Conservation (phyloP, 352 stramenopile genomes). For the Phytophthora agathidicida region DNA sequence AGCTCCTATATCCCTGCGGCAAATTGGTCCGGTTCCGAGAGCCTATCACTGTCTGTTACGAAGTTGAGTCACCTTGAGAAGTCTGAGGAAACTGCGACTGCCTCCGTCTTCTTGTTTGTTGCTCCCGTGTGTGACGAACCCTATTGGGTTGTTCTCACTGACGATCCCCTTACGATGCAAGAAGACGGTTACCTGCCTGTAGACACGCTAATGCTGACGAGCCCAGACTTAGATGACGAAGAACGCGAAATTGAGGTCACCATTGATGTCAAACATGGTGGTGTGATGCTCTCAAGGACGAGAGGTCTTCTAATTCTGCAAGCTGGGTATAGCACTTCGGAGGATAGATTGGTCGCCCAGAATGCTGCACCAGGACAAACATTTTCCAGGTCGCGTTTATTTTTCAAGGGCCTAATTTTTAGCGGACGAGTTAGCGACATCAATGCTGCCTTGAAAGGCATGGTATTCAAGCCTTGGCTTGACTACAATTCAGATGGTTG, state of each 20-base stretch:
- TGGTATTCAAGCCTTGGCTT: constrained; percentile 58
- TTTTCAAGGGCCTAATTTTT: constrained; percentile 45
- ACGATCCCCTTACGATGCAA: constrained; percentile 29
- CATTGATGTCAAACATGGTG: constrained; percentile 47
- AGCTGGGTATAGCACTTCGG: constrained; percentile 20
- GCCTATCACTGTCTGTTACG: constrained; percentile 42
- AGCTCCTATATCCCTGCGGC: constrained; percentile 51
- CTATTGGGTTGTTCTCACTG: constrained; percentile 27
- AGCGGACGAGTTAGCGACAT: constrained; percentile 43
- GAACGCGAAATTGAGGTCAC: constrained; percentile 42
- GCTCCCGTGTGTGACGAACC: constrained; percentile 62
- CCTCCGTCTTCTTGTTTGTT: constrained; percentile 47
- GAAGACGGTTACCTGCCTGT: constrained; percentile 58
- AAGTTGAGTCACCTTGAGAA: constrained; percentile 16
- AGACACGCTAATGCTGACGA: constrained; percentile 32
- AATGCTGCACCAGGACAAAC: constrained; percentile 12
- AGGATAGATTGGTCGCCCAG: constrained; percentile 14
- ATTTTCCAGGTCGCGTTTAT: constrained; percentile 40
- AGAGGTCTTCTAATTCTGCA: constrained; percentile 38
- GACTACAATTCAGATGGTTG: constrained; percentile 59
- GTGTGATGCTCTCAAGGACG: constrained; percentile 58
- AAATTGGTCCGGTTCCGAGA: constrained; percentile 69
- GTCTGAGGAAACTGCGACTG: constrained; percentile 1
- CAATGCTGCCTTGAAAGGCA: constrained; percentile 51
- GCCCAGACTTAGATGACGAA: constrained; percentile 37